A percentile compares a stretch with the other conserved stretches of the same genome.
Conservation (phyloP, 306 rosid genomes). For the Vigna trinervia region DNA sequence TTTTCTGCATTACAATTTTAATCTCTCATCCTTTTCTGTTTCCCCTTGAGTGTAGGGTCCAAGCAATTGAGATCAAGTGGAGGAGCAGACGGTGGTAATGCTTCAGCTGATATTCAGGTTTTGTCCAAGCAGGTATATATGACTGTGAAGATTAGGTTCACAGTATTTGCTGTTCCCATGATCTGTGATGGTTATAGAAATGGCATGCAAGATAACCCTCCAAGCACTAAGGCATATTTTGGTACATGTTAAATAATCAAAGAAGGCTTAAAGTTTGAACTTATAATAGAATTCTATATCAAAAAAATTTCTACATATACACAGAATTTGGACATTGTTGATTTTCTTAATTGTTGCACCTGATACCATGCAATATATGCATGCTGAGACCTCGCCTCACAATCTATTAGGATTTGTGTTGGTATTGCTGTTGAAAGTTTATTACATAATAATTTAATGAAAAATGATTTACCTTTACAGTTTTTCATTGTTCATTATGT, state of each 20-base stretch:
- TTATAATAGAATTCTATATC: background rate
- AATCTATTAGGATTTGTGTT: slow-evolving; percentile 25
- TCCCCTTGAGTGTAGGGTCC: slow-evolving; percentile 53
- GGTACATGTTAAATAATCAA: background rate
- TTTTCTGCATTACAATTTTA: background rate
- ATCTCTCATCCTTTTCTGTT: slow-evolving; percentile 3
- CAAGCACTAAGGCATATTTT: slow-evolving; percentile 19
- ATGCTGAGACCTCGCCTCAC: background rate
- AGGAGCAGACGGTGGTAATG: slow-evolving; percentile 52
- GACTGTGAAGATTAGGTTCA: slow-evolving; percentile 16
- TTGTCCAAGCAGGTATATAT: slow-evolving; percentile 88
- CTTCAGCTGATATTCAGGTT: slow-evolving; percentile 67
- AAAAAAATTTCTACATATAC: slow-evolving; percentile 12
- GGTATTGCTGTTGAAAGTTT: slow-evolving; percentile 1
- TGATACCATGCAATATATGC: background rate
- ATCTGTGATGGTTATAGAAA: background rate
- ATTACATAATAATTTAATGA: slow-evolving; percentile 22
- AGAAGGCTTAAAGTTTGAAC: background rate
- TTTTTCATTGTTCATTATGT: slow-evolving; percentile 25
- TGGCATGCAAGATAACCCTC: slow-evolving; percentile 15
- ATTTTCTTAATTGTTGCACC: background rate
- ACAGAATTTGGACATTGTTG: background rate
- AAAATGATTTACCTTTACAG: background rate
- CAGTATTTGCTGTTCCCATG: background rate
- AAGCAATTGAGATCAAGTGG: slow-evolving; percentile 67